Evolutionary conservation across 495 filamentous ascomycete species (phyloP).

Genomic region (Penicillium salamii): DNA sequence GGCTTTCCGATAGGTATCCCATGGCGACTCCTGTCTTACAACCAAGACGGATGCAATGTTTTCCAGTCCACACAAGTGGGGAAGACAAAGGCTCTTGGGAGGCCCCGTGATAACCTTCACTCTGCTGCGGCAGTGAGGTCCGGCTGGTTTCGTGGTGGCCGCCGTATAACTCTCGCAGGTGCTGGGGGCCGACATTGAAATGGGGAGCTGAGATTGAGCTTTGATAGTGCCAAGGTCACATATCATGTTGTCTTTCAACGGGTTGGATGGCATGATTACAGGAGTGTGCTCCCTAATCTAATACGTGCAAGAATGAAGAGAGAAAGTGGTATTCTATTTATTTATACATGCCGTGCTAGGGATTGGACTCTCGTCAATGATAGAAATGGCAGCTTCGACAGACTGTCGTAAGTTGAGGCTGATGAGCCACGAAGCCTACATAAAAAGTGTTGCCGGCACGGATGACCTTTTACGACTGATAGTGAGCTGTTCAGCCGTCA

Average conservation of each 20-base stretch:
- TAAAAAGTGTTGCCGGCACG: background rate
- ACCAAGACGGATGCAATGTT: background rate
- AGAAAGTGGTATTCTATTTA: background rate
- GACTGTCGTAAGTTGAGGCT: background rate
- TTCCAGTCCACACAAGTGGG: no score
- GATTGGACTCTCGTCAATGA: background rate
- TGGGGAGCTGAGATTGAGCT: slow-evolving; percentile 4
- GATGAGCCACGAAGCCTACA: background rate
- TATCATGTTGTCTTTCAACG: slow-evolving; percentile 4
- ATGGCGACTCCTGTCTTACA: slow-evolving; percentile 8
- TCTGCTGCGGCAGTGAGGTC: background rate
- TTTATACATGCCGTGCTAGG: background rate
- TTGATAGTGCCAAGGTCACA: slow-evolving; percentile 6
- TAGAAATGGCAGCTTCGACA: background rate
- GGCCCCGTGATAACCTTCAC: background rate
- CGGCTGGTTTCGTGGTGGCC: background rate
- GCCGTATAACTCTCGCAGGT: background rate
- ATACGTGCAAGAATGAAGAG: background rate
- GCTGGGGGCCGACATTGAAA: background rate
- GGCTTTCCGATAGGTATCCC: slow-evolving; percentile 7
- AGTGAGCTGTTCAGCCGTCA: background rate
- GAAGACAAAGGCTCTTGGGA: background rate
- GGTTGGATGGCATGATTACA: background rate
- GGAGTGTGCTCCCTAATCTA: background rate
- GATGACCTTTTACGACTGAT: background rate